Base-by-base conservation (phyloP, 2,329 filamentous ascomycete genomes). In the Exophiala sideris region DNA sequence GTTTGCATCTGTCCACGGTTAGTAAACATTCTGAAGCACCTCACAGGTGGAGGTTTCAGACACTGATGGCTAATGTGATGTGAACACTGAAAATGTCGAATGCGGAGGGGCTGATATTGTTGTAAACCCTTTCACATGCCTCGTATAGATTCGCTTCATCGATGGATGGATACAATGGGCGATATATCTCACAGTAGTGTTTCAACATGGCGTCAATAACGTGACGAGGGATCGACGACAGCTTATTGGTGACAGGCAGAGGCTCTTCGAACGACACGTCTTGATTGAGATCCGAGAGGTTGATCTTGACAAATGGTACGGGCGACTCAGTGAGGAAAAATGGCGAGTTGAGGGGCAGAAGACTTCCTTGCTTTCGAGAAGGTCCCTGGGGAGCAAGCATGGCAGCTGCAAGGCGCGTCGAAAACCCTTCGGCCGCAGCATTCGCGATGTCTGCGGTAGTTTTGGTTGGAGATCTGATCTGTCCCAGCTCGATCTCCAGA, bases 401-500 rank as follows among this genome's bases (percentile, higher is more conserved):
- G 14, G 44, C 35, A 10, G 29, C 18, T 9, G 49, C 49, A 6
- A 52, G 24, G 18, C 14, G 6, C 5, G 38, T 18, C n/a, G 49
- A 16, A 7, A 52, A 21, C 24, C 16, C n/a, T 16, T 56, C 54
- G 12, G 38, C 44, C 1, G 52, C 20, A n/a, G n/a, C 35, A 12
- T 18, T 18, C 1, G 41, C 41, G 2, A 20, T 32, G 34, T 38
- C 52, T 11, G 39, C 2, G n/a, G 12, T 16, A 40, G 18, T 48
- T 7, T 16, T 45, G 9, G 10, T 29, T 6, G 45, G 46, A 21
- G n/a, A 21, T 20, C 40, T 47, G 34, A 51, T 42, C 9, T 9
- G 29, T 16, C 11, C 41, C 18, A 54, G 58, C 29, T 63, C 61
- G 14, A 55, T 60, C 51, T 66, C 64, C 11, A 67, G 50, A 5